phyloP scores from a whole-genome alignment of 148 eudicot species.

The Camellia japonica region DNA sequence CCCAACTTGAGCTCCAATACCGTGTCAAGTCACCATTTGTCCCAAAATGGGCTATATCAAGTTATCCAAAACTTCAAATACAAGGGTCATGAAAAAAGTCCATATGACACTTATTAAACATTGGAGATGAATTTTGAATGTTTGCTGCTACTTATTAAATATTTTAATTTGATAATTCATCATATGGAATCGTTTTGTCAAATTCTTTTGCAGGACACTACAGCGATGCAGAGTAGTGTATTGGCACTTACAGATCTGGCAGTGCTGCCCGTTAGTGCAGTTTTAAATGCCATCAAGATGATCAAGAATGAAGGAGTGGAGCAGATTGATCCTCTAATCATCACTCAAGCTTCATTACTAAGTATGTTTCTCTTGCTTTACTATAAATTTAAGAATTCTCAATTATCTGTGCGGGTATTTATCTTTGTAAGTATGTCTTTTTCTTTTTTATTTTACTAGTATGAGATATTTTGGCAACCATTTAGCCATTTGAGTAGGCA shows the following conservation, averaged over 20 bases:
- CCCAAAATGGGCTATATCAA: too few relatives aligned
- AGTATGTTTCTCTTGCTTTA: slow-evolving; percentile 23
- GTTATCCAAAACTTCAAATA: background rate
- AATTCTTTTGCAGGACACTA: slow-evolving; percentile 20
- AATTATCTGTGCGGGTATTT: background rate
- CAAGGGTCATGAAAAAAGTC: background rate
- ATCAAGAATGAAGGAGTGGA: slow-evolving; percentile 30
- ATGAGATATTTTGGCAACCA: background rate
- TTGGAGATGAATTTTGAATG: background rate
- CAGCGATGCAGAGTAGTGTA: slow-evolving; percentile 26
- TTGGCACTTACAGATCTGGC: slow-evolving; percentile 40
- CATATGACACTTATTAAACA: background rate
- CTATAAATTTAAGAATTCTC: background rate
- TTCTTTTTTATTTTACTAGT: background rate
- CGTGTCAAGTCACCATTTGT: too few relatives aligned
- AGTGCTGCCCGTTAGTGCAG: slow-evolving; percentile 32
- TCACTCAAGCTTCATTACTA: slow-evolving; percentile 39
- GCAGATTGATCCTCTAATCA: slow-evolving; percentile 31
- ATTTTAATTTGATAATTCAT: slow-evolving; percentile 1
- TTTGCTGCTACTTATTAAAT: background rate
- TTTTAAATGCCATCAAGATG: slow-evolving; percentile 33
- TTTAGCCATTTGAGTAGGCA: background rate
- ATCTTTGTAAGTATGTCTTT: background rate
- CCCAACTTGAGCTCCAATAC: too few relatives aligned
- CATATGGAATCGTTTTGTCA: background rate